Evolutionary conservation across 2,329 filamentous ascomycete species (phyloP), one percentile per base, ranked within the genome.

Genomic region (Pseudogymnoascus sp.): DNA sequence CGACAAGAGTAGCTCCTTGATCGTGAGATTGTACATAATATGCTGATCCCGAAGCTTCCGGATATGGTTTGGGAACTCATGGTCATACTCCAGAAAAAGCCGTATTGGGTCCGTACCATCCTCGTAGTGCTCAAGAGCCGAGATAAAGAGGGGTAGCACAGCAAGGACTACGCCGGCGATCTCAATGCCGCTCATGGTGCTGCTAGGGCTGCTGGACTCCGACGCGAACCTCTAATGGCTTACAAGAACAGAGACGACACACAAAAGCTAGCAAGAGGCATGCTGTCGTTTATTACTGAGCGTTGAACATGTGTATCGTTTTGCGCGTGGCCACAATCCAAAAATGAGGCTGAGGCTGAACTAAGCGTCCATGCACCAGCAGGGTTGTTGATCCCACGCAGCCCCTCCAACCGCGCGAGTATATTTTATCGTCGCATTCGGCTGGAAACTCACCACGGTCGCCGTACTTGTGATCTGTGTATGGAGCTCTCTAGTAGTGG

Each of bases 141-240:
- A 37, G 32, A 58, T 58, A 20, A 39, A 37, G 57, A 58, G 57
- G 32, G 57, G 57, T 37, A 58, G 37, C n/a, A 58, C 57, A 12
- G 57, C 57, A 39, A 58, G 57, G n/a, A 58, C 30, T 25, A 58
- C 16, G 32, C 57, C 57, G 4, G 57, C 32, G 14, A 58, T 18
- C 37, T 58, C 57, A n/a, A 58, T 18, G n/a, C 57, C 57, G 22
- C 11, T 58, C 57, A 58, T 58, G n/a, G 5, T 58, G 20, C 34
- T 58, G 57, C 8, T 39, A 16, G 20, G 20, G 57, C 32, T 39
- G 32, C 47, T 18, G 16, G 28, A 14, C 8, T 8, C 25, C 25
- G 47, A n/a, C n/a, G 25, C 28, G 16, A 54, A 54, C 28, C 47
- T 54, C 47, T 20, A 54, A 6, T 54, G 28, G n/a, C 47, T 32